Conservation (phyloP, 805 yeast genomes). For the Sugiyamaella qingdaonensis region DNA sequence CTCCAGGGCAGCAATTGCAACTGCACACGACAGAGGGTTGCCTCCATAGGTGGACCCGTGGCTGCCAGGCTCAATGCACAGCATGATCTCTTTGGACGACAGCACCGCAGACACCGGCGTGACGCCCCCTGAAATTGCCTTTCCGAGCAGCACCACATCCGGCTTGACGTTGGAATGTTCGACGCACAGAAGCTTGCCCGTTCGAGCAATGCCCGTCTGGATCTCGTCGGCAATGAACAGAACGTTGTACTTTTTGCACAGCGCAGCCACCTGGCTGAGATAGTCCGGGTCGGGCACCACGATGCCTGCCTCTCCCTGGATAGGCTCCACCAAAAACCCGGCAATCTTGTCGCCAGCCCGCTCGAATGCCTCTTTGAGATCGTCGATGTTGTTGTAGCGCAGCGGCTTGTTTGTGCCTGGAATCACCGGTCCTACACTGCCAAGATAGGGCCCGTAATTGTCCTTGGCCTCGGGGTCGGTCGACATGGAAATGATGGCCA, state of each 20-base stretch:
- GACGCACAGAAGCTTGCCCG: slow-evolving; percentile 88
- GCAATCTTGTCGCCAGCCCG: slow-evolving; percentile 86
- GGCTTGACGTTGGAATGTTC: slow-evolving; percentile 86
- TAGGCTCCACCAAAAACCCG: slow-evolving; percentile 89
- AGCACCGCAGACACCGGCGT: slow-evolving; percentile 88
- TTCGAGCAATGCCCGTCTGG: slow-evolving; percentile 96
- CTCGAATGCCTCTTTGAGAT: slow-evolving; percentile 74
- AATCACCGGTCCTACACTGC: slow-evolving; percentile 75
- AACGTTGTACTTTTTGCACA: slow-evolving; percentile 80
- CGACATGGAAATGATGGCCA: slow-evolving; percentile 93
- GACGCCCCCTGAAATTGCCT: slow-evolving; percentile 94
- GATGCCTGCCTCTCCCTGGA: slow-evolving; percentile 98
- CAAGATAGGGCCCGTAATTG: slow-evolving; percentile 84
- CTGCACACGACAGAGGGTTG: slow-evolving; percentile 89
- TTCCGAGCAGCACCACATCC: slow-evolving; percentile 84
- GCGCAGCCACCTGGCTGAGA: slow-evolving; percentile 62
- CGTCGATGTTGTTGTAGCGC: slow-evolving; percentile 83
- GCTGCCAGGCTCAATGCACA: slow-evolving; percentile 86
- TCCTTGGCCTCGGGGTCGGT: slow-evolving; percentile 91
- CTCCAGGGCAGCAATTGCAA: slow-evolving; percentile 87
- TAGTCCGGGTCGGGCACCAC: slow-evolving; percentile 88
- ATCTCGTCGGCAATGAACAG: slow-evolving; percentile 93
- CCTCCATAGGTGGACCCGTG: slow-evolving; percentile 99
- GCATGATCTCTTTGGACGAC: slow-evolving; percentile 86
- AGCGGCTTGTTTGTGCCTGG: slow-evolving; percentile 67